These are phyloP conservation scores for Pelargonium nanum DNA, from an alignment of 345 rosid genomes.

Conservation along the genomic window DNA sequence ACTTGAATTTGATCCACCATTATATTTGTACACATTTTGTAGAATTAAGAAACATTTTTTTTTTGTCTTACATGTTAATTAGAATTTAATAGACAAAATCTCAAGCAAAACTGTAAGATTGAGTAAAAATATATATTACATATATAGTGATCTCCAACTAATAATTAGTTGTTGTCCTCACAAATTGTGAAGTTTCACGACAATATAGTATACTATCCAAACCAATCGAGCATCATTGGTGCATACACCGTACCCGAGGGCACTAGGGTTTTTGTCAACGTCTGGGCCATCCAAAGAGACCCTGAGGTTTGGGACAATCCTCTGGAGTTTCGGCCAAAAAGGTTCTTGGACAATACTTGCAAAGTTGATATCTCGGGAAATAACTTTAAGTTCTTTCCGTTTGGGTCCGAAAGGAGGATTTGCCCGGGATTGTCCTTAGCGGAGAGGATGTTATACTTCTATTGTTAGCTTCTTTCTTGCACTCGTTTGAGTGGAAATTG, in stretches of 20 bases:
- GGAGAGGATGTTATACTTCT: constrained; percentile 12
- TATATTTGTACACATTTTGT: no score
- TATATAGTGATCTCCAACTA: no score
- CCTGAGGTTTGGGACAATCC: constrained; percentile 12
- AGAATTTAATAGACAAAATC: no score
- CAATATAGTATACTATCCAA: no score
- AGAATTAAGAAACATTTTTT: no score
- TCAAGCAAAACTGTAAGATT: no score
- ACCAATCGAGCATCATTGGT: constrained; percentile 21
- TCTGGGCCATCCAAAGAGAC: constrained; percentile 10
- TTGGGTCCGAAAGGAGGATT: constrained; percentile 18
- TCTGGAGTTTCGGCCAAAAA: constrained; percentile 8
- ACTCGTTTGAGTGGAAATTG: constrained; percentile 11
- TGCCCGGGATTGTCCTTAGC: constrained; percentile 9
- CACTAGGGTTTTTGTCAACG: constrained; percentile 12
- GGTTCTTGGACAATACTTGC: not conserved
- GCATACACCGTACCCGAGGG: constrained; percentile 38
- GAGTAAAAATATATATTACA: no score
- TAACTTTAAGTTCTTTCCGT: constrained; percentile 18
- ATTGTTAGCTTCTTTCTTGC: constrained; percentile 10
- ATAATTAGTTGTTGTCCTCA: no score
- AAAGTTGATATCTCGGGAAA: constrained; percentile 15
- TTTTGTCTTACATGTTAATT: no score
- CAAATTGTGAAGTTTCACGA: no score
- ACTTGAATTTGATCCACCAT: no score